Evolutionary conservation across 2,329 filamentous ascomycete species (phyloP).

Genomic region (Exserohilum turcica): DNA sequence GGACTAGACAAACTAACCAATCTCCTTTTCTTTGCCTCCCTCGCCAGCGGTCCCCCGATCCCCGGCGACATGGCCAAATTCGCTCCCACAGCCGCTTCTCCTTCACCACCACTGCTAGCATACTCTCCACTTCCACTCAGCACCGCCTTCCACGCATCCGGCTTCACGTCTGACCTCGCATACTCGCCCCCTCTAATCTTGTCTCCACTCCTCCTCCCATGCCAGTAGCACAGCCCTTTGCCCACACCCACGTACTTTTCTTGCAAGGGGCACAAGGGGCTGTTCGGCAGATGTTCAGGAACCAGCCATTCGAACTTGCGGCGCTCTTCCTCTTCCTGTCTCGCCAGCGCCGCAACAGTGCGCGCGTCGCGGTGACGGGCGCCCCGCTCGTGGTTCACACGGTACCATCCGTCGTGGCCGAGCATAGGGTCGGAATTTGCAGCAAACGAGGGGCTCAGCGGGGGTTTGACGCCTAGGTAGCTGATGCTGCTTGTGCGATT

Average conservation of each 20-base stretch:
- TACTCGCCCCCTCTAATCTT: constrained; percentile 12
- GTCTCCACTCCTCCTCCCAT: constrained; percentile 44
- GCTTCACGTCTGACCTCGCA: constrained; percentile 6
- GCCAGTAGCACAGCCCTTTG: constrained; percentile 51
- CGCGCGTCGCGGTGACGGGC: constrained; percentile 8
- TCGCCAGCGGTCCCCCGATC: not conserved
- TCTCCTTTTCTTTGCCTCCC: constrained; percentile 21
- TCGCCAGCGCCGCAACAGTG: constrained; percentile 9
- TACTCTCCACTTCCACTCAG: constrained; percentile 2
- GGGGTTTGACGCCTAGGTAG: constrained; percentile 16
- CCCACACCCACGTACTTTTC: constrained; percentile 47
- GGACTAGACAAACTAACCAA: constrained; percentile 24
- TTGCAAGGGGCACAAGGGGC: constrained; percentile 52
- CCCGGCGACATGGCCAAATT: not conserved
- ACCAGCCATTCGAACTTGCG: constrained; percentile 48
- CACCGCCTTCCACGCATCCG: not conserved
- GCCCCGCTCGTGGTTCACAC: constrained; percentile 11
- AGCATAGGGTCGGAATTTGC: constrained; percentile 1
- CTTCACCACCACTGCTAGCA: not conserved
- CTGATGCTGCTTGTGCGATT: not conserved
- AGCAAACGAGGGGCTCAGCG: not conserved
- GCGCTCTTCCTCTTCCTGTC: constrained; percentile 31
- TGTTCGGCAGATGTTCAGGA: constrained; percentile 53
- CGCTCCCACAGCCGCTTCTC: not conserved
- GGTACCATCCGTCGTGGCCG: constrained; percentile 22